Evolutionary conservation across 192 early-diverging fungal genomes (phyloP).

Genomic region (Linnemannia schmuckeri): DNA sequence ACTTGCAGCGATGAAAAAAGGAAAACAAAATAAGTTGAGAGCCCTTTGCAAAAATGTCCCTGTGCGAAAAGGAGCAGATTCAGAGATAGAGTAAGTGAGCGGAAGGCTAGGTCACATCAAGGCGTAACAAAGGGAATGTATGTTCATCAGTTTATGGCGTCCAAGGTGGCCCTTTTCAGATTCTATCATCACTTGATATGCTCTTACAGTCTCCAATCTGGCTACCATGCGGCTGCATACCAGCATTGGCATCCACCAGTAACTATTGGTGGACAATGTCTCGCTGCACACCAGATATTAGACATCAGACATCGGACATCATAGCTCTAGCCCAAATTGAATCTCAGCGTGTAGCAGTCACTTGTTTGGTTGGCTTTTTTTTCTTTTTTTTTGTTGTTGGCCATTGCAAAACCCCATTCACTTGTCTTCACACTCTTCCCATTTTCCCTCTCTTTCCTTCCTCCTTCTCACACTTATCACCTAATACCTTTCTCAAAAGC

Average conservation of each 20-base stretch:
- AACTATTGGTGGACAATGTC: not conserved
- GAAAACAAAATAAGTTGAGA: slow-evolving; percentile 18
- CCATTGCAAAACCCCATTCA: not conserved
- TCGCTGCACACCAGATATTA: too few species aligned
- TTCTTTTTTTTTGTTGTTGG: slow-evolving; percentile 15
- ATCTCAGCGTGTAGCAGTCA: slow-evolving; percentile 7
- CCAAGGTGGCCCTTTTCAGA: not conserved
- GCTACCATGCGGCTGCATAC: not conserved
- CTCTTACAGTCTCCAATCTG: not conserved
- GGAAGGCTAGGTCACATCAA: not conserved
- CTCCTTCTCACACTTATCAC: not conserved
- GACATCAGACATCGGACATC: too few species aligned
- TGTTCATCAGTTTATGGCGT: not conserved
- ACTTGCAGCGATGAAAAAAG: slow-evolving; percentile 15
- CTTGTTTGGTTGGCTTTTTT: slow-evolving; percentile 27
- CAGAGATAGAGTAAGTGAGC: not conserved
- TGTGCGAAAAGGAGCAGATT: not conserved
- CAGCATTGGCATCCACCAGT: not conserved
- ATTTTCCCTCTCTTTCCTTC: not conserved
- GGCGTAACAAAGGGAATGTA: not conserved
- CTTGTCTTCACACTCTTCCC: not conserved
- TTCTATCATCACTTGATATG: not conserved
- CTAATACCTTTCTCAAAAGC: not conserved
- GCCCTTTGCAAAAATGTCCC: not conserved
- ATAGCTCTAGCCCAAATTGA: not conserved